Conservation (phyloP, 2,329 filamentous ascomycete species). For the Parascedosporium putredinis region DNA sequence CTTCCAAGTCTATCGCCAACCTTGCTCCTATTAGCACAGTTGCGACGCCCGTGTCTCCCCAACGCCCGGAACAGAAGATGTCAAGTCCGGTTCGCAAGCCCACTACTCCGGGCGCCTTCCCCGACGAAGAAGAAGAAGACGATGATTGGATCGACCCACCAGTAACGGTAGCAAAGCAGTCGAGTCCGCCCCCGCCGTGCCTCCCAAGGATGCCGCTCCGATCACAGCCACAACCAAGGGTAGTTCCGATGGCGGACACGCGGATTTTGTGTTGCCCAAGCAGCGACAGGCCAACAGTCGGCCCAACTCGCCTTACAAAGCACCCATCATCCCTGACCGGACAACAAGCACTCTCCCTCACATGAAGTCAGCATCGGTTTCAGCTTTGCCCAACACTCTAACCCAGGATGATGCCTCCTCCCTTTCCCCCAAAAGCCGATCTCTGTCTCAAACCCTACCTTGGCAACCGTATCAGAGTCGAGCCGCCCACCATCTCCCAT, state of each 20-base stretch:
- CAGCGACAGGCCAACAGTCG: constrained; percentile 23
- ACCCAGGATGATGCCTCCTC: constrained; percentile 21
- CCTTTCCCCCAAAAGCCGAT: constrained; percentile 44
- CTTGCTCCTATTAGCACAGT: constrained; percentile 16
- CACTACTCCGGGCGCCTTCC: constrained; percentile 49
- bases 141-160: constrained; percentile 55
- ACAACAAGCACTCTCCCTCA: constrained; percentile 32
- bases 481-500: constrained; percentile 34
- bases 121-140: constrained; percentile 35
- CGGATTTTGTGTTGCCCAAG: constrained; percentile 29
- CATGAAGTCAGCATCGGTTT: constrained; percentile 54
- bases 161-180: constrained; percentile 14
- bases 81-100: constrained; percentile 27
- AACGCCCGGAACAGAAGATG: constrained; percentile 15
- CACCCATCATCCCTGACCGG: constrained; percentile 19
- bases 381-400: constrained; percentile 22
- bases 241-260: not conserved
- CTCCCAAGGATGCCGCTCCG: constrained; percentile 1
- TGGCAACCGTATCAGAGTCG: constrained; percentile 36
- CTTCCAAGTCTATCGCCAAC: constrained; percentile 37
- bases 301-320: constrained; percentile 25
- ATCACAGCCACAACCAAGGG: not conserved
- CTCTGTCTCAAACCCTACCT: constrained; percentile 47
- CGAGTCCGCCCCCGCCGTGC: constrained; percentile 1
- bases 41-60: constrained; percentile 18